Conservation (phyloP, 495 filamentous ascomycete genomes). For the Xylaria scruposa region DNA sequence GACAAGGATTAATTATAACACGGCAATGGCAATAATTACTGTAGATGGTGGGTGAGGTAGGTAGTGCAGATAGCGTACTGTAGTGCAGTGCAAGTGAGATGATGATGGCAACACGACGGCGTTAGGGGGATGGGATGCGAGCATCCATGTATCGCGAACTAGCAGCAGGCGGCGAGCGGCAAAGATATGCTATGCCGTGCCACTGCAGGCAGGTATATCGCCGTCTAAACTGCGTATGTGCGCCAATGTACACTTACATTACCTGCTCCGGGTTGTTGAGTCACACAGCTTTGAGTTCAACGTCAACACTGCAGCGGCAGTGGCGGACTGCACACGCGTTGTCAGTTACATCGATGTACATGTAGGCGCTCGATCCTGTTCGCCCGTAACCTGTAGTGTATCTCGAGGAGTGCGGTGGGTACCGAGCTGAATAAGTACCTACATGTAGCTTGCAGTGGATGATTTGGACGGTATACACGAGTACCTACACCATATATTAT, state of each 20-base stretch:
- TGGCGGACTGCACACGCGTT: slow-evolving; percentile 17
- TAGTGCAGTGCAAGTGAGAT: neutral
- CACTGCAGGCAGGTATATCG: no score
- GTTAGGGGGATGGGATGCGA: neutral
- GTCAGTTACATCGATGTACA: neutral
- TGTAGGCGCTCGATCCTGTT: neutral
- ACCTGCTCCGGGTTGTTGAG: slow-evolving; percentile 9
- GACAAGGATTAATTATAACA: neutral
- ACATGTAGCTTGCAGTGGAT: neutral
- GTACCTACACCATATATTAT: neutral
- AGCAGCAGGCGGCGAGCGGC: neutral
- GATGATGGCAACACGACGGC: slow-evolving; percentile 26
- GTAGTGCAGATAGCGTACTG: neutral
- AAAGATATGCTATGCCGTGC: slow-evolving; percentile 2
- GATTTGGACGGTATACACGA: neutral
- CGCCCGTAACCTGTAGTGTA: neutral
- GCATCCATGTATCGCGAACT: slow-evolving; percentile 3
- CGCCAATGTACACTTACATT: neutral
- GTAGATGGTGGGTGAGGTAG: neutral
- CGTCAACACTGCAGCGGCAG: slow-evolving; percentile 16
- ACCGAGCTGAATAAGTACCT: slow-evolving; percentile 27
- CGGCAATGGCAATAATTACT: neutral
- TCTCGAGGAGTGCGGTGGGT: slow-evolving; percentile 13
- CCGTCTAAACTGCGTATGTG: neutral
- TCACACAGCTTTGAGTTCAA: slow-evolving; percentile 24